Conservation (phyloP, 2,329 filamentous ascomycete genomes). For the Aspergillus fischeri region DNA sequence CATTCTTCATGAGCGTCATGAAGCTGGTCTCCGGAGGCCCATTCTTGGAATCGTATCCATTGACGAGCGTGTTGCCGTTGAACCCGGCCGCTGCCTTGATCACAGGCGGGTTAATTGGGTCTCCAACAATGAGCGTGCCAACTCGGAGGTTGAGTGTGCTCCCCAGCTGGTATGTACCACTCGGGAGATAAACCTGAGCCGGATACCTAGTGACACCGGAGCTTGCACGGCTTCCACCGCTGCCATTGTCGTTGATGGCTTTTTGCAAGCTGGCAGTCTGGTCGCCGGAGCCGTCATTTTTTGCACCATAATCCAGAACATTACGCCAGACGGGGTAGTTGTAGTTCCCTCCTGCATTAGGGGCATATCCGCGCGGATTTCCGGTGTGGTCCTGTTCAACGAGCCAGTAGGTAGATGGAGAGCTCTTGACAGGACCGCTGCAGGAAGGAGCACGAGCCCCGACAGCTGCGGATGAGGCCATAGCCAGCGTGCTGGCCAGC, state of each 20-base stretch:
- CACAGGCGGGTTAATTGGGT: slow-evolving; percentile 27
- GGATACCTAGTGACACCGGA: slow-evolving; percentile 22
- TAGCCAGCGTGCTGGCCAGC: slow-evolving; percentile 7
- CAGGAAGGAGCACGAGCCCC: slow-evolving; percentile 11
- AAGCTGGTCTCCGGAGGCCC: slow-evolving; percentile 28
- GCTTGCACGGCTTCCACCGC: slow-evolving; percentile 22
- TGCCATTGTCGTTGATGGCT: slow-evolving; percentile 26
- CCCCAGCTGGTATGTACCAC: slow-evolving; percentile 23
- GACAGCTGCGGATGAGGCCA: slow-evolving; percentile 12
- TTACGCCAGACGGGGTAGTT: slow-evolving; percentile 28
- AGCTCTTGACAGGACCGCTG: slow-evolving; percentile 2
- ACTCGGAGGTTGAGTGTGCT: slow-evolving; percentile 24
- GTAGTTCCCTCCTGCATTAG: slow-evolving; percentile 9
- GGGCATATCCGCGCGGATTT: slow-evolving; percentile 20
- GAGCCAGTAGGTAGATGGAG: slow-evolving; percentile 19
- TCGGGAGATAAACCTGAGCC: slow-evolving; percentile 27
- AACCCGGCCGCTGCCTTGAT: slow-evolving; percentile 25
- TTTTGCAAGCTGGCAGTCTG: slow-evolving; percentile 22
- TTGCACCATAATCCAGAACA: slow-evolving; percentile 22
- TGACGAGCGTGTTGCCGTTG: slow-evolving; percentile 23
- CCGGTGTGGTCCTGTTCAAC: slow-evolving; percentile 23
- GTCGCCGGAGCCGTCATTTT: slow-evolving; percentile 23
- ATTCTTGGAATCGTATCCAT: slow-evolving; percentile 22
- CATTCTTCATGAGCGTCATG: slow-evolving; percentile 29
- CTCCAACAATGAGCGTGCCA: slow-evolving; percentile 29